Percentiles rank a stretch among this genome's conserved stretches.
Conservation (phyloP, 257 asterid genomes). For the Penstemon barbatus region DNA sequence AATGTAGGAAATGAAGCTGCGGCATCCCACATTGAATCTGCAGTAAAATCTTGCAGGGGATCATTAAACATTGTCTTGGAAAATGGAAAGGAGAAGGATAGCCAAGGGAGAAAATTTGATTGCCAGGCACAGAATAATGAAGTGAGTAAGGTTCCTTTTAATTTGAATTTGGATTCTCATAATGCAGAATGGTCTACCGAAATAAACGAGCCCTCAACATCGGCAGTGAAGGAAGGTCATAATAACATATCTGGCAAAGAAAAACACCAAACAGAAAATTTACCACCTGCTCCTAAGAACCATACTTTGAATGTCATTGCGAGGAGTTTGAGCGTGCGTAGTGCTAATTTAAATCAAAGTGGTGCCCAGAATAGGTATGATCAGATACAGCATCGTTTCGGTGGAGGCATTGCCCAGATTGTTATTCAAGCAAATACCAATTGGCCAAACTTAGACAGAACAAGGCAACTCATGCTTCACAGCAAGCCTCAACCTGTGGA, state of each 20-base stretch:
- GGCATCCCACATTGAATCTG: slow-evolving; percentile 33
- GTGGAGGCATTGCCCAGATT: slow-evolving; percentile 35
- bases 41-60: slow-evolving; percentile 59
- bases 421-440: slow-evolving; percentile 38
- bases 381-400: slow-evolving; percentile 39
- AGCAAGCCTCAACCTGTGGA: slow-evolving; percentile 34
- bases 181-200: slow-evolving; percentile 35
- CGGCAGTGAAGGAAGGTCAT: slow-evolving; percentile 31
- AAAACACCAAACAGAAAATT: slow-evolving; percentile 28
- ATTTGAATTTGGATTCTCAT: slow-evolving; percentile 43
- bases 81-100: slow-evolving; percentile 35
- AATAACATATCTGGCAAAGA: slow-evolving; percentile 28
- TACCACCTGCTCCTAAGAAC: slow-evolving; percentile 36
- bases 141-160: slow-evolving; percentile 35
- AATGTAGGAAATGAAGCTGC: slow-evolving; percentile 38
- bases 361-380: slow-evolving; percentile 26
- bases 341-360: slow-evolving; percentile 33
- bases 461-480: slow-evolving; percentile 37
- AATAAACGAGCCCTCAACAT: slow-evolving; percentile 31
- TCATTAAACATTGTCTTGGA: slow-evolving; percentile 58
- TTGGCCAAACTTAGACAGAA: slow-evolving; percentile 30
- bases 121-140: slow-evolving; percentile 34
- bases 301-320: slow-evolving; percentile 64
- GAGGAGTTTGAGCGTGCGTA: slow-evolving; percentile 48
- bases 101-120: slow-evolving; percentile 31